phyloP scores from a whole-genome alignment of 2,329 filamentous ascomycete genomes.

The Colletotrichum brevisporum region DNA sequence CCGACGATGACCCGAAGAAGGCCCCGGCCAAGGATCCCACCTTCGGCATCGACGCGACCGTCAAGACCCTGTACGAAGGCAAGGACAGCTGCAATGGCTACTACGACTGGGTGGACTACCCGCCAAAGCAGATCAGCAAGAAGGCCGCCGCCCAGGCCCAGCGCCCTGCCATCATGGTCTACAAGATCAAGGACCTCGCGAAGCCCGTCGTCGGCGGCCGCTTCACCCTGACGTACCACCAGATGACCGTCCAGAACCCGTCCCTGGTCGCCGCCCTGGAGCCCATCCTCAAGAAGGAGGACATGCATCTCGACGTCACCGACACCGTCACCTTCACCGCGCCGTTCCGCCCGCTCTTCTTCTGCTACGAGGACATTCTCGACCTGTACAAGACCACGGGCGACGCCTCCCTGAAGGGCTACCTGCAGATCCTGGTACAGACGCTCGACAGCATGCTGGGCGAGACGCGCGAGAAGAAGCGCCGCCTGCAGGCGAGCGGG shows the following conservation, averaged over 20 bases:
- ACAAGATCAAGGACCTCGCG: conserved; percentile 59
- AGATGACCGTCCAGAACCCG: conserved; percentile 59
- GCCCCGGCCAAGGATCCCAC: conserved; percentile 32
- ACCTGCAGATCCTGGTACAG: conserved; percentile 56
- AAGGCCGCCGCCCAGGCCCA: conserved; percentile 51
- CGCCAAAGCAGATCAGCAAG: conserved; percentile 59
- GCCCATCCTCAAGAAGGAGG: conserved; percentile 59
- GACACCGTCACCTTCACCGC: conserved; percentile 53
- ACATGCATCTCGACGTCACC: conserved; percentile 53
- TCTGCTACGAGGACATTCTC: conserved; percentile 59
- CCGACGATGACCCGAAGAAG: conserved; percentile 36
- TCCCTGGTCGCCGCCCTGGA: conserved; percentile 57
- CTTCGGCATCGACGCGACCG: conserved; percentile 48
- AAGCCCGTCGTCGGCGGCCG: conserved; percentile 57
- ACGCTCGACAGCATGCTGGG: conserved; percentile 60
- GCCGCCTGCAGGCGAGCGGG: conserved; percentile 52
- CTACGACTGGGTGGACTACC: conserved; percentile 57
- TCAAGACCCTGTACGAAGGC: conserved; percentile 59
- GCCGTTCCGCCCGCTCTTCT: conserved; percentile 60
- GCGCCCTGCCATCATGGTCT: conserved; percentile 60
- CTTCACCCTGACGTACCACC: conserved; percentile 56
- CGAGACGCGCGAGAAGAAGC: conserved; percentile 53
- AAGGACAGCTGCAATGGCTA: conserved; percentile 42
- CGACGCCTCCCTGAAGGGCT: conserved; percentile 50
- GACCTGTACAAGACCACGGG: conserved; percentile 48